Evolutionary conservation across 2,329 filamentous ascomycete genomes (phyloP).

Genomic region (Xylaria sp.): DNA sequence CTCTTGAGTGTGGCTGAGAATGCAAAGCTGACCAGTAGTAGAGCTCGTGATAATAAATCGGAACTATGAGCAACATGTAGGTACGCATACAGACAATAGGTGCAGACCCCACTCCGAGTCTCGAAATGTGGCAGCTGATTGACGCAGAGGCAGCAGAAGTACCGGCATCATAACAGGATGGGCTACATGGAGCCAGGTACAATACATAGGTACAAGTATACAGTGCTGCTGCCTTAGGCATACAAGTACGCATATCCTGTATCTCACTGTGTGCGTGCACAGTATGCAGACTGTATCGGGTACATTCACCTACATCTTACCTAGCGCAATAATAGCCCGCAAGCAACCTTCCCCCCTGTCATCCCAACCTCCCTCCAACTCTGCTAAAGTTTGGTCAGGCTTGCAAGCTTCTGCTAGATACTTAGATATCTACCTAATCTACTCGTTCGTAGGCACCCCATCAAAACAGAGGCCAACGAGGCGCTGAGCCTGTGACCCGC

Average conservation of each 20-base stretch:
- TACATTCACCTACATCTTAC: background rate
- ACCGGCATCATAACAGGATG: slow-evolving; percentile 21
- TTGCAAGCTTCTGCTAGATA: background rate
- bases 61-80: background rate
- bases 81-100: background rate
- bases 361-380: slow-evolving; percentile 5
- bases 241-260: too few species aligned
- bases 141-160: slow-evolving; percentile 26
- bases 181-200: background rate
- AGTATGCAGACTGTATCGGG: too few species aligned
- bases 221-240: background rate
- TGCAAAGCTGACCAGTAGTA: background rate
- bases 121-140: slow-evolving; percentile 28
- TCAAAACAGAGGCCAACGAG: slow-evolving; percentile 5
- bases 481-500: slow-evolving; percentile 24
- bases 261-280: background rate
- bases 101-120: background rate
- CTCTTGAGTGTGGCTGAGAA: slow-evolving; percentile 30
- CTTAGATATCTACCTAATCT: background rate
- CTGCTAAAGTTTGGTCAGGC: background rate
- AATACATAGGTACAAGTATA: background rate
- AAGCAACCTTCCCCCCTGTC: too few species aligned
- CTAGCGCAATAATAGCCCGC: background rate
- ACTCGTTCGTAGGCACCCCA: background rate
- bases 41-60: slow-evolving; percentile 12